A percentile compares a stretch with the other conserved stretches of the same genome.
phyloP scores from a whole-genome alignment of 2,329 filamentous ascomycete genomes.

The Diaporthe ampelina region DNA sequence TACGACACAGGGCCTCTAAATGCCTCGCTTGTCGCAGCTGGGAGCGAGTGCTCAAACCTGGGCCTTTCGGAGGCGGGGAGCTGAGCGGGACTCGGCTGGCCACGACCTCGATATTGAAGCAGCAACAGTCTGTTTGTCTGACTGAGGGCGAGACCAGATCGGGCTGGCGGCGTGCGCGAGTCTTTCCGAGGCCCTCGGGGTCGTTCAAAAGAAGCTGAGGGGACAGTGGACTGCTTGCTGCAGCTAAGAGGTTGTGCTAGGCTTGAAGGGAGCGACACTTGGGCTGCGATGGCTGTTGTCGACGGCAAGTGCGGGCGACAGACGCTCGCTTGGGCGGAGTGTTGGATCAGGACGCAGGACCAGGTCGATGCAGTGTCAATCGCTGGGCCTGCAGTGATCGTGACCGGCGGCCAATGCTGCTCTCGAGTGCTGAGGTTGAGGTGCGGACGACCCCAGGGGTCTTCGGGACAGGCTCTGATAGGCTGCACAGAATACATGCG shows the following conservation, averaged over 20 bases:
- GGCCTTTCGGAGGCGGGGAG: background rate
- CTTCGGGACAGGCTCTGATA: slow-evolving; percentile 27
- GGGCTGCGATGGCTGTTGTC: slow-evolving; percentile 9
- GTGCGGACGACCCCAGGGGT: background rate
- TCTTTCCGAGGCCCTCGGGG: background rate
- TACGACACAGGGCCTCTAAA: background rate
- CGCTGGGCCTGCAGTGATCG: slow-evolving; percentile 21
- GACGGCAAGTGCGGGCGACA: slow-evolving; percentile 25
- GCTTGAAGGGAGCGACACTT: background rate
- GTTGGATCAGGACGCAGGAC: slow-evolving; percentile 20
- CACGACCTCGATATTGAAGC: slow-evolving; percentile 5
- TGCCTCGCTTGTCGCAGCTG: background rate
- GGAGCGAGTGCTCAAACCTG: slow-evolving; percentile 2
- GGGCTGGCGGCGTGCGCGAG: slow-evolving; percentile 7
- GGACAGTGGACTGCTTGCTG: background rate
- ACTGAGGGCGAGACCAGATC: background rate
- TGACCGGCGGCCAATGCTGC: slow-evolving; percentile 4
- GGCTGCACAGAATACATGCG: background rate
- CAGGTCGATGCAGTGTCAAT: slow-evolving; percentile 23
- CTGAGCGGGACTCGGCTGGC: slow-evolving; percentile 3
- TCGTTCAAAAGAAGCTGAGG: background rate
- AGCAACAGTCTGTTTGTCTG: slow-evolving; percentile 1
- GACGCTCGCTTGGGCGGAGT: slow-evolving; percentile 7
- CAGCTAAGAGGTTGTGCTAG: slow-evolving; percentile 4
- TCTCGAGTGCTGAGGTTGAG: slow-evolving; percentile 6